These are phyloP conservation scores for Psilocybe mexicana DNA, from an alignment of 1,284 basidiomycete species.

Conservation along the genomic window DNA sequence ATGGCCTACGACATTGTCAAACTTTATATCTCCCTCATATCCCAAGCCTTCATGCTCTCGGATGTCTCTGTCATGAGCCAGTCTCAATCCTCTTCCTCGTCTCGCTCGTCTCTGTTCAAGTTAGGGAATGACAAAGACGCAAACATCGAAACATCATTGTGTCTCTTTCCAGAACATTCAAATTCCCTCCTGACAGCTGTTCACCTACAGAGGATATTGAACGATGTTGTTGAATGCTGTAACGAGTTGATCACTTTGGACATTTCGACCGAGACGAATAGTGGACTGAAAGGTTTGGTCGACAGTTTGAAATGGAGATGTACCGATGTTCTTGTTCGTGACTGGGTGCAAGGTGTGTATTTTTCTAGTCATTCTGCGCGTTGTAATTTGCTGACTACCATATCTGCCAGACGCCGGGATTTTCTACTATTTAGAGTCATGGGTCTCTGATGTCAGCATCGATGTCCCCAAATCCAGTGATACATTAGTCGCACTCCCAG, in stretches of 20 bases:
- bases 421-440: constrained; percentile 87
- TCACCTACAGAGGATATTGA: constrained; percentile 77
- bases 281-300: constrained; percentile 68
- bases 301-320: constrained; percentile 89
- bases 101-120: neutral
- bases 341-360: constrained; percentile 81
- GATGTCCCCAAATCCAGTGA: constrained; percentile 26
- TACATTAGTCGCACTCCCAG: constrained; percentile 38
- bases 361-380: neutral
- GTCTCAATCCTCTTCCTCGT: constrained; percentile 3
- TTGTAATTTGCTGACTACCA: neutral
- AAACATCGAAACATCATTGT: constrained; percentile 32
- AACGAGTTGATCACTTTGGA: constrained; percentile 84
- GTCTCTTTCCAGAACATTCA: constrained; percentile 73
- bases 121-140: neutral
- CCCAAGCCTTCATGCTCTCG: constrained; percentile 88
- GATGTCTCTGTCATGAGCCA: constrained; percentile 40
- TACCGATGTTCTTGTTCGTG: constrained; percentile 75
- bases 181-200: constrained; percentile 82
- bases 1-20: constrained; percentile 93
- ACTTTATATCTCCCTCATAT: constrained; percentile 83
- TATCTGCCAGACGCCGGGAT: constrained; percentile 70
- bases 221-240: constrained; percentile 83
- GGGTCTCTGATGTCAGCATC: constrained; percentile 63
- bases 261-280: constrained; percentile 64